A percentile compares a stretch with the other conserved stretches of the same genome.
These are phyloP conservation scores for Dendrocalamus latiflorus DNA, from an alignment of 202 grass and related monocot genomes.

Conservation along the genomic window DNA sequence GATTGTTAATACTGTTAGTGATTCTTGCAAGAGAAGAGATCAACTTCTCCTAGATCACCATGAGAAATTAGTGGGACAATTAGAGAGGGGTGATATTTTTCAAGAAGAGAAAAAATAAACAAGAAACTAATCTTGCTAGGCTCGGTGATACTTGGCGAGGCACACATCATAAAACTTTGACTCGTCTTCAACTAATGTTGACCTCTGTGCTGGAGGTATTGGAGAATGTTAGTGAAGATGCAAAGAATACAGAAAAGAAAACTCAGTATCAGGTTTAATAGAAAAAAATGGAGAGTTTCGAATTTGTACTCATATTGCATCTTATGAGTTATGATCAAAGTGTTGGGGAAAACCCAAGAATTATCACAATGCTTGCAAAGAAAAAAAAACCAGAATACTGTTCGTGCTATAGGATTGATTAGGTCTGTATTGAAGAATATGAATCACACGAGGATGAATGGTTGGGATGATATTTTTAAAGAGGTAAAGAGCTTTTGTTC, in stretches of 20 bases:
- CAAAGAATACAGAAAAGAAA: background rate
- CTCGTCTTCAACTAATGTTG: background rate
- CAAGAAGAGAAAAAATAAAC: too few relatives aligned
- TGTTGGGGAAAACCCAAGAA: background rate
- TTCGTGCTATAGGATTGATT: background rate
- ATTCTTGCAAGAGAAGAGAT: background rate
- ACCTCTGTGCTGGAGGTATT: background rate
- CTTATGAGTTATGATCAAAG: background rate
- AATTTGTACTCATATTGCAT: slow-evolving; percentile 1
- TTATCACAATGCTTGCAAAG: background rate
- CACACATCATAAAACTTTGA: background rate
- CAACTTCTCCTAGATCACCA: background rate
- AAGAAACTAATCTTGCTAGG: background rate
- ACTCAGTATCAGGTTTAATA: background rate
- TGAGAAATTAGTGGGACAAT: background rate
- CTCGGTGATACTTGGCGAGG: background rate
- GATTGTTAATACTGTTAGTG: too few relatives aligned
- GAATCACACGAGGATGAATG: background rate
- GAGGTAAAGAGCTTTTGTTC: background rate
- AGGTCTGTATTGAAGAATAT: background rate
- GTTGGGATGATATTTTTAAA: background rate
- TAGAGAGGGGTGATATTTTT: background rate
- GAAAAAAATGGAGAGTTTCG: background rate
- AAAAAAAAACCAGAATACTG: background rate
- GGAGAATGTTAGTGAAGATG: background rate